Evolutionary conservation across 352 stramenopile genomes (phyloP), one percentile per base, ranked within the genome.

Genomic region (Globisporangium irregulare): DNA sequence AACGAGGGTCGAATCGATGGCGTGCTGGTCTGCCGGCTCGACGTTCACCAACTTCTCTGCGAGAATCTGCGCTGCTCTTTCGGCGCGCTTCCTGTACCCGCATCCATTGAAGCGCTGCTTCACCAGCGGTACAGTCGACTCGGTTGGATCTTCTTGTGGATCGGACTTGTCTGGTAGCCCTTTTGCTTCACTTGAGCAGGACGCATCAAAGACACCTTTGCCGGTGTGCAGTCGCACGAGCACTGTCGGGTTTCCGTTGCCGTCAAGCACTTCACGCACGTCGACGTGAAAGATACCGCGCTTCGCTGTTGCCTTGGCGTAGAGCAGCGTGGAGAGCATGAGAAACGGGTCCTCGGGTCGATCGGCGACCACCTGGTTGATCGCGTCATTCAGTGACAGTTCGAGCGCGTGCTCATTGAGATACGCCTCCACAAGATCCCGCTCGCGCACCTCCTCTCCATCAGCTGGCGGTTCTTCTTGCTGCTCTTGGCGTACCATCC

Each of bases 381-480:
- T 76, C 20, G 84, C 73, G 14, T 90, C 79, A 58, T 92, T 94
- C 1, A 94, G 75, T 9, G 77, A 73, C 34, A 69, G 71, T 68
- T 94, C 87, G 14, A 94, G 75, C 64, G 77, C 73, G 73, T 94
- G 84, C 46, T 92, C 81, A 22, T 76, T 66, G 46, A 94, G 66
- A 63, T 94, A 94, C 7, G 78, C 73, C 69, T 94, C 87, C 15
- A 93, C 83, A 34, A 91, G 67, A 51, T 93, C 86, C n/a, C 82
- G 79, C 69, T 93, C 85, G 18, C 77, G 78, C 24, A 73, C 67
- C 48, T 86, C 73, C 20, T 79, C 70, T 5, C 74, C 76, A 18
- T 80, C 69, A 20, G 10, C 25, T 8, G 25, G 24, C 4, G 41
- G 48, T 3, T 59, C 14, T 48, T 53, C 41, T 22, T 64, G 55